These are phyloP conservation scores for Eucalyptus curtisii DNA, from an alignment of 345 rosid genomes.

Conservation along the genomic window DNA sequence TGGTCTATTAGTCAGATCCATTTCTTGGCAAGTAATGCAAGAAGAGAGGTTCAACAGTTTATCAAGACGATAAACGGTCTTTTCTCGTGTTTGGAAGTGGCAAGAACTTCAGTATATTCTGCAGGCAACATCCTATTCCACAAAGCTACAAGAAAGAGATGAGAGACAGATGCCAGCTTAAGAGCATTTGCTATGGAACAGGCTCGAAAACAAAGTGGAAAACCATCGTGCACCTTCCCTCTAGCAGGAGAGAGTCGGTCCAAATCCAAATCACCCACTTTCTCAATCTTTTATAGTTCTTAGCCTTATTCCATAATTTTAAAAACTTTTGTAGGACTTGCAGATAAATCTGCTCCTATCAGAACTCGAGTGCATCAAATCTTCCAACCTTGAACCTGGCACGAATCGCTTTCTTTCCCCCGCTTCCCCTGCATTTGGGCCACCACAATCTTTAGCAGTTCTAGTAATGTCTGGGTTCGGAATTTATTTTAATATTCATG, in stretches of 20 bases:
- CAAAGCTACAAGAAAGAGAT: background rate
- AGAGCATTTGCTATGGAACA: background rate
- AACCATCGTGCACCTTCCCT: background rate
- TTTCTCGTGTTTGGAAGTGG: background rate
- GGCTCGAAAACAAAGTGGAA: background rate
- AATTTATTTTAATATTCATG: rapidly evolving
- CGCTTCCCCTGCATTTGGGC: background rate
- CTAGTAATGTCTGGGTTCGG: background rate
- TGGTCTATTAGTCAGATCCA: background rate
- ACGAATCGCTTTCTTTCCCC: background rate
- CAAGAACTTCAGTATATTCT: background rate
- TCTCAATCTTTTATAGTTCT: background rate
- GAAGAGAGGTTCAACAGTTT: background rate
- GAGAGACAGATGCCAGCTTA: background rate
- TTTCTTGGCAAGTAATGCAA: background rate
- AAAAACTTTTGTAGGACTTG: background rate
- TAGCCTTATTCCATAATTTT: background rate
- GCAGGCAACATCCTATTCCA: background rate
- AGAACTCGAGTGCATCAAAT: background rate
- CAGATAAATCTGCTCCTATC: background rate
- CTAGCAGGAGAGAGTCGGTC: background rate
- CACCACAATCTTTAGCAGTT: background rate
- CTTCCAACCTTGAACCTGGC: background rate
- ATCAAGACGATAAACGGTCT: background rate
- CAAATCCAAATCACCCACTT: background rate